phyloP scores from a whole-genome alignment of 352 stramenopile species.

The Phytophthora europaea region DNA sequence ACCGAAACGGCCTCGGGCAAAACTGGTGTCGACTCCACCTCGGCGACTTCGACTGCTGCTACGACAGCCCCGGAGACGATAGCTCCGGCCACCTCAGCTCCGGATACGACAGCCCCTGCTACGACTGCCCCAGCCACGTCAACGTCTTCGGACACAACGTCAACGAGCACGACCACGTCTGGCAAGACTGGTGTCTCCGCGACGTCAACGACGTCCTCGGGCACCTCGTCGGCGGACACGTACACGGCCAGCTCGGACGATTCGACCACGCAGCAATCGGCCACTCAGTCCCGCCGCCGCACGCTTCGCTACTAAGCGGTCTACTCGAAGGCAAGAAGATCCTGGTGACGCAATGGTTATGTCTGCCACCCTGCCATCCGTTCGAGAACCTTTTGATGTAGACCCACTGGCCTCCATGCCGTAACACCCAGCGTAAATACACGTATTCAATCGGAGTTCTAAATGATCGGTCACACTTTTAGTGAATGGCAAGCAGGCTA shows the following conservation, averaged over 20 bases:
- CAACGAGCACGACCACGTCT: conserved; percentile 18
- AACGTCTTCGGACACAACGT: conserved; percentile 4
- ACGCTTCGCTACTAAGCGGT: conserved; percentile 30
- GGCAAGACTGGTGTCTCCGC: conserved; percentile 25
- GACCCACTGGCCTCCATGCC: no score
- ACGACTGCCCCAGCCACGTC: conserved; percentile 6
- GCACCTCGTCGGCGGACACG: conserved; percentile 30
- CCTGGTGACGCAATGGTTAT: neutral
- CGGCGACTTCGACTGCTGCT: neutral
- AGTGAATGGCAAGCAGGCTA: no score
- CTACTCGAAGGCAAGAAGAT: conserved; percentile 16
- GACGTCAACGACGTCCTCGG: conserved; percentile 13
- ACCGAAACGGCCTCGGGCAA: conserved; percentile 2
- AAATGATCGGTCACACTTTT: no score
- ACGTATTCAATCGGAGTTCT: conserved; percentile 1
- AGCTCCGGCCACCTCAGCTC: neutral
- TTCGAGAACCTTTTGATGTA: conserved; percentile 6
- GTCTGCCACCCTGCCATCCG: no score
- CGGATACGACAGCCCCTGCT: conserved; percentile 7
- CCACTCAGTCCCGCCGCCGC: conserved; percentile 25
- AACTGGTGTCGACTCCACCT: conserved; percentile 7
- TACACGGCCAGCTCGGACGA: conserved; percentile 22
- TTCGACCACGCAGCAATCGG: conserved; percentile 32
- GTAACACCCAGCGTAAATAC: conserved; percentile 8
- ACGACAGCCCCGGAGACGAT: conserved; percentile 10